Conservation (phyloP, 495 filamentous ascomycete species). For the Aspergillus mulundensis region DNA sequence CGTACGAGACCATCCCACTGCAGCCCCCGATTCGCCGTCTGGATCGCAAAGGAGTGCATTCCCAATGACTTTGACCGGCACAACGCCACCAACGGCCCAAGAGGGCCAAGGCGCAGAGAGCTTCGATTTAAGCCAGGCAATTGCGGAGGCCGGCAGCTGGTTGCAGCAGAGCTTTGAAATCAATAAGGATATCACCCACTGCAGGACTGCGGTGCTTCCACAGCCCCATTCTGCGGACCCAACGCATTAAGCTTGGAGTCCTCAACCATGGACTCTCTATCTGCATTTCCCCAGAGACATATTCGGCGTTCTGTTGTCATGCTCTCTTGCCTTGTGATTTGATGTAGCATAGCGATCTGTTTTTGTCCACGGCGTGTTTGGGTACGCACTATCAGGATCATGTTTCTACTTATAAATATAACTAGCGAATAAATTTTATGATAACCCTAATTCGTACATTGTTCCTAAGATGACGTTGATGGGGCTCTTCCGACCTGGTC, state of each 20-base stretch:
- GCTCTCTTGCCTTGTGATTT: background rate
- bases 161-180: constrained; percentile 42
- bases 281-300: background rate
- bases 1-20: background rate
- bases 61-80: constrained; percentile 31
- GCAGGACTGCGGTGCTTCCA: constrained; percentile 10
- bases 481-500: constrained; percentile 1
- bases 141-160: constrained; percentile 45
- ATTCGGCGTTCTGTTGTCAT: background rate
- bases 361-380: background rate
- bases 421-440: background rate
- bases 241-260: background rate
- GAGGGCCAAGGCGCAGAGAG: constrained; percentile 38
- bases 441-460: too few species aligned
- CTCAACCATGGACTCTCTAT: background rate
- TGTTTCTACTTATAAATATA: background rate
- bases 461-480: constrained; percentile 11
- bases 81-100: constrained; percentile 33
- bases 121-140: constrained; percentile 41
- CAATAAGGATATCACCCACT: constrained; percentile 24
- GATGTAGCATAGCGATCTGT: constrained; percentile 6
- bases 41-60: constrained; percentile 19
- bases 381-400: background rate
- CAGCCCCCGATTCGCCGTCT: constrained; percentile 1
- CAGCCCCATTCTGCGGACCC: background rate